Evolutionary conservation across 2,329 filamentous ascomycete genomes (phyloP).

Genomic region (Aphanocladium album): DNA sequence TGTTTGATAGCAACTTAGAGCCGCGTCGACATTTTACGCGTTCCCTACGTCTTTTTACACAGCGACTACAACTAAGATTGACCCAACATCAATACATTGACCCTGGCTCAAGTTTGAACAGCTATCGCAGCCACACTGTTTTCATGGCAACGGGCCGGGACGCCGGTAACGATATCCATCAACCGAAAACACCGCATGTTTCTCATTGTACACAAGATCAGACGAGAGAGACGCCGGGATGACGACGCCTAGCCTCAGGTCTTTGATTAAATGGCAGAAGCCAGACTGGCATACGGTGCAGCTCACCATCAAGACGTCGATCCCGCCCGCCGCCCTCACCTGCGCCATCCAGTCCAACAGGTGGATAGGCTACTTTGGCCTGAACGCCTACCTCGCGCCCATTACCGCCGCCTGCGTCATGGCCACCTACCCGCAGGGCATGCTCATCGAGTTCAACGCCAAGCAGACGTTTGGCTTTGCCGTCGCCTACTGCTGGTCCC

Average conservation of each 20-base stretch:
- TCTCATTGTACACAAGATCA: no score
- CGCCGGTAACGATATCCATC: not conserved
- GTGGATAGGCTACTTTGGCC: conserved; percentile 9
- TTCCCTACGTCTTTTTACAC: no score
- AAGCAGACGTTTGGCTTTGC: not conserved
- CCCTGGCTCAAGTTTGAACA: not conserved
- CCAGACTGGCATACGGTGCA: conserved; percentile 6
- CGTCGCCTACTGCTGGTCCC: conserved; percentile 11
- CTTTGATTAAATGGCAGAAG: not conserved
- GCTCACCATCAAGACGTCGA: conserved; percentile 4
- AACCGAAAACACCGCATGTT: no score
- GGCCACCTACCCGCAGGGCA: conserved; percentile 6
- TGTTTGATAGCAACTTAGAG: no score
- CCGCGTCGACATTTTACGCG: no score
- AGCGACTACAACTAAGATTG: no score
- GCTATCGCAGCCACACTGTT: not conserved
- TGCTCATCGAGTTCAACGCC: conserved; percentile 6
- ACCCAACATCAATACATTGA: not conserved
- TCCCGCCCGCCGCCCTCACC: conserved; percentile 10
- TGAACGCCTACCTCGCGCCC: conserved; percentile 9
- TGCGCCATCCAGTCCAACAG: conserved; percentile 10
- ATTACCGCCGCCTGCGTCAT: conserved; percentile 7
- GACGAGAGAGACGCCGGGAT: conserved; percentile 24
- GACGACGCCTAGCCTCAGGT: conserved; percentile 16
- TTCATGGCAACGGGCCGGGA: no score